Conservation (phyloP, 2,329 filamentous ascomycete species). For the Exophiala sp. region DNA sequence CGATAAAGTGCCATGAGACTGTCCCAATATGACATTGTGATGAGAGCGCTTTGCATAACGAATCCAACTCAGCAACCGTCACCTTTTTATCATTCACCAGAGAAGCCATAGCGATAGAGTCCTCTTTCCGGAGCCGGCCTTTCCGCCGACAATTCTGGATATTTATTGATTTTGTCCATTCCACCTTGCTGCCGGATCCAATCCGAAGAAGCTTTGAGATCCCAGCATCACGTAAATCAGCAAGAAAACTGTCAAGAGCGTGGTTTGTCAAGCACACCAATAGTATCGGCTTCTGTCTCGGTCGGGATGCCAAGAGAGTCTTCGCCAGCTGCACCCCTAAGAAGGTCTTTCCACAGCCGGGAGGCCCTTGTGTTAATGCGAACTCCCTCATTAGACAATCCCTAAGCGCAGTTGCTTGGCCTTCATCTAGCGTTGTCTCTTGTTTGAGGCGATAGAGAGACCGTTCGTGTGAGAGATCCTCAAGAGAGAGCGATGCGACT, state of each 20-base stretch:
- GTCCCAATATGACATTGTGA: conserved; percentile 10
- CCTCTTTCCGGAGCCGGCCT: conserved; percentile 10
- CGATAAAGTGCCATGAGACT: conserved; percentile 19
- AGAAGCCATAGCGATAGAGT: neutral
- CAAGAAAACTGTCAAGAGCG: conserved; percentile 32
- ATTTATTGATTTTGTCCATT: conserved; percentile 25
- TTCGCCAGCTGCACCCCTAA: conserved; percentile 49
- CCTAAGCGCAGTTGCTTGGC: conserved; percentile 48
- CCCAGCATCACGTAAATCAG: conserved; percentile 28
- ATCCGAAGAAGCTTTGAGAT: conserved; percentile 30
- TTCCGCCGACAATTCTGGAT: conserved; percentile 17
- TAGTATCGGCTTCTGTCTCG: conserved; percentile 30
- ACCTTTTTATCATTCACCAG: conserved; percentile 7
- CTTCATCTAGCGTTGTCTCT: conserved; percentile 27
- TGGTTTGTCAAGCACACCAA: conserved; percentile 34
- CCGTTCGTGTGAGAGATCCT: conserved; percentile 4
- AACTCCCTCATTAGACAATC: conserved; percentile 49
- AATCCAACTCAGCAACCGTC: conserved; percentile 9
- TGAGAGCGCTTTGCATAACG: conserved; percentile 20
- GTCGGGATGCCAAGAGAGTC: conserved; percentile 29
- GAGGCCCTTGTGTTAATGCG: conserved; percentile 63
- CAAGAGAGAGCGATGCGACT: conserved; percentile 10
- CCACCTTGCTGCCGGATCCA: conserved; percentile 30
- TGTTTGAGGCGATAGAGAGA: conserved; percentile 16
- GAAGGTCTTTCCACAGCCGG: conserved; percentile 64